Percentiles rank a stretch among this genome's conserved stretches.
phyloP scores from a whole-genome alignment of 257 asterid genomes.

The Prunella vulgaris region DNA sequence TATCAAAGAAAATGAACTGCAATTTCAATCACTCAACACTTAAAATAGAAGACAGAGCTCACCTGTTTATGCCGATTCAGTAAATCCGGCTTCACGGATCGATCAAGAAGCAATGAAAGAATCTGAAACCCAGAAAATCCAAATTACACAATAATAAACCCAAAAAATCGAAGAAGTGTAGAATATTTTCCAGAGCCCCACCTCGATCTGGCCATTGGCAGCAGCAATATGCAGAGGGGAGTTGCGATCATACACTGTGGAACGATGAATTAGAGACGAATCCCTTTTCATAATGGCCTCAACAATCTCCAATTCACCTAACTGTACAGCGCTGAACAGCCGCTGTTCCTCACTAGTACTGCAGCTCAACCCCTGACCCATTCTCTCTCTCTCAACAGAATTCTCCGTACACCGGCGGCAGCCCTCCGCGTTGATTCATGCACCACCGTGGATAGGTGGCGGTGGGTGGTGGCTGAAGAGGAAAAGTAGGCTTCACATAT shows the following conservation, averaged over 20 bases:
- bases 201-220: constrained; percentile 99
- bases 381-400: constrained; percentile 17
- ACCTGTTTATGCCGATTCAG: constrained; percentile 90
- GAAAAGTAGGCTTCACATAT: constrained; percentile 26
- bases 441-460: constrained; percentile 43
- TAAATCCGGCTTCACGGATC: constrained; percentile 72
- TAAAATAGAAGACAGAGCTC: not conserved
- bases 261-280: constrained; percentile 41
- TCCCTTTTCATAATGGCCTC: constrained; percentile 44
- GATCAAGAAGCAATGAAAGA: constrained; percentile 66
- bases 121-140: constrained; percentile 42
- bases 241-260: constrained; percentile 66
- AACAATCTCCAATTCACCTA: constrained; percentile 62
- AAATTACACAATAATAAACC: constrained; percentile 10
- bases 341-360: constrained; percentile 58
- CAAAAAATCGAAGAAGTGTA: not conserved
- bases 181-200: constrained; percentile 29
- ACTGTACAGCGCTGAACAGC: constrained; percentile 63
- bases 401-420: not conserved
- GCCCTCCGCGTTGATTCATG: constrained; percentile 27
- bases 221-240: constrained; percentile 90
- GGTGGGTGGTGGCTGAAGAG: constrained; percentile 30
- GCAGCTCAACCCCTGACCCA: constrained; percentile 99
- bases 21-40: not conserved
- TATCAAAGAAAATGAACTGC: not conserved